phyloP scores from a whole-genome alignment of 371 early-diverging fungal species.

The Polyrhizophydium stewartii region DNA sequence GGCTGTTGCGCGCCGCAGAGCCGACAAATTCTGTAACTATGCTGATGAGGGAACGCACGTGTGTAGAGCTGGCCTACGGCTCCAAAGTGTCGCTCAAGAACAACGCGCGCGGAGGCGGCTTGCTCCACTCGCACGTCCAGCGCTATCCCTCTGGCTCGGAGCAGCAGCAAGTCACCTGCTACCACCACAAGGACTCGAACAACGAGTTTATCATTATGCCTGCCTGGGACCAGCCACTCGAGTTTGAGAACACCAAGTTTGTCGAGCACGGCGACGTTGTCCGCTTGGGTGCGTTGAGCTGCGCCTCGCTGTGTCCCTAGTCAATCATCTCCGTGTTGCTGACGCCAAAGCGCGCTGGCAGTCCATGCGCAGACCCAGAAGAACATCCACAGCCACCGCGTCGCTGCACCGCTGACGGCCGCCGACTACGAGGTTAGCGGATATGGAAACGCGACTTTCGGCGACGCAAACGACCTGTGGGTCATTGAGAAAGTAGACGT shows the following conservation, averaged over 20 bases:
- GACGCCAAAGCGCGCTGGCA: background rate
- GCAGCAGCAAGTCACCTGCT: conserved; percentile 98
- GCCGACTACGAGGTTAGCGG: conserved; percentile 84
- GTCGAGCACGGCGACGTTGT: conserved; percentile 79
- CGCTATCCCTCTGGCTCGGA: conserved; percentile 89
- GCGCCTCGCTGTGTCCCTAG: background rate
- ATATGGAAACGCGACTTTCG: conserved; percentile 67
- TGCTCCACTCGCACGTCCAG: conserved; percentile 97
- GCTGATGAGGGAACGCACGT: too few relatives aligned
- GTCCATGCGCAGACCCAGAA: conserved; percentile 68
- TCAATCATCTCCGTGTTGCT: background rate
- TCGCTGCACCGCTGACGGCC: conserved; percentile 80
- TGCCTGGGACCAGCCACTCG: conserved; percentile 26
- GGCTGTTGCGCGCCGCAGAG: conserved; percentile 4
- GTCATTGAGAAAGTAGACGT: conserved; percentile 79
- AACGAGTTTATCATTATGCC: conserved; percentile 84
- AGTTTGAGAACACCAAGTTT: conserved; percentile 37
- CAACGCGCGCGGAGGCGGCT: conserved; percentile 84
- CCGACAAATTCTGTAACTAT: background rate
- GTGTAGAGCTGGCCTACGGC: conserved; percentile 87
- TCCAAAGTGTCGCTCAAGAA: conserved; percentile 90
- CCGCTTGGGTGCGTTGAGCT: conserved; percentile 51
- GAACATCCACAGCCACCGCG: conserved; percentile 80
- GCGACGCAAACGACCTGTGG: conserved; percentile 91
- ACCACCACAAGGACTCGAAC: conserved; percentile 96